These are phyloP conservation scores for Populus trichocarpa DNA, from an alignment of 441 rosid species.

Conservation along the genomic window DNA sequence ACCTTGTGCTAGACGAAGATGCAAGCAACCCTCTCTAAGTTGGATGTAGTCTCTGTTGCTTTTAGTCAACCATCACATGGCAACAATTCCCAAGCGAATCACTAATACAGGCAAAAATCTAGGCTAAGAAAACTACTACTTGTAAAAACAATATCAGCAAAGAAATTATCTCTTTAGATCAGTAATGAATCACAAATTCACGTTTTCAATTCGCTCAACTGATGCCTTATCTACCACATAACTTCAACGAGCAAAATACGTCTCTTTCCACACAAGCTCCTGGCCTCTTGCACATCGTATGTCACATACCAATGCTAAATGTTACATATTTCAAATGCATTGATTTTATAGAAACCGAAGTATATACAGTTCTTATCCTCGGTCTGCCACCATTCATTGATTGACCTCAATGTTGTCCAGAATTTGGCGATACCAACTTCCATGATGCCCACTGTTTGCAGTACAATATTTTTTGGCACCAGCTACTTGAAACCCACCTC, in stretches of 20 bases:
- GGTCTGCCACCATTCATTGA: not conserved
- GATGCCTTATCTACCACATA: not conserved
- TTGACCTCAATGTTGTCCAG: not conserved
- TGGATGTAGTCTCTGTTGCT: too few relatives aligned
- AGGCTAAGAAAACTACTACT: too few relatives aligned
- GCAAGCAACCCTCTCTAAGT: too few relatives aligned
- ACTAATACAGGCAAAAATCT: too few relatives aligned
- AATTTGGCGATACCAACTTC: too few relatives aligned
- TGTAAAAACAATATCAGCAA: too few relatives aligned
- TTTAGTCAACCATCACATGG: too few relatives aligned
- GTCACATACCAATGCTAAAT: not conserved
- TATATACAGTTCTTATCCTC: not conserved
- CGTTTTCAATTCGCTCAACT: not conserved
- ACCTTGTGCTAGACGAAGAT: too few relatives aligned
- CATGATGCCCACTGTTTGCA: too few relatives aligned
- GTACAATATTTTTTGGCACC: not conserved
- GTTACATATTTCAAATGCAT: not conserved
- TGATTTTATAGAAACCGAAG: not conserved
- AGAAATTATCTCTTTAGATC: too few relatives aligned
- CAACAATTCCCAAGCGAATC: too few relatives aligned
- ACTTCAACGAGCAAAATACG: not conserved
- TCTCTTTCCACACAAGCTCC: not conserved
- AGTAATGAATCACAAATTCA: not conserved
- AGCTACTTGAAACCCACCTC: not conserved
- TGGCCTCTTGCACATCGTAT: not conserved